These are phyloP conservation scores for Fusarium lyarnte DNA, from an alignment of 2,329 filamentous ascomycete species.

Conservation along the genomic window DNA sequence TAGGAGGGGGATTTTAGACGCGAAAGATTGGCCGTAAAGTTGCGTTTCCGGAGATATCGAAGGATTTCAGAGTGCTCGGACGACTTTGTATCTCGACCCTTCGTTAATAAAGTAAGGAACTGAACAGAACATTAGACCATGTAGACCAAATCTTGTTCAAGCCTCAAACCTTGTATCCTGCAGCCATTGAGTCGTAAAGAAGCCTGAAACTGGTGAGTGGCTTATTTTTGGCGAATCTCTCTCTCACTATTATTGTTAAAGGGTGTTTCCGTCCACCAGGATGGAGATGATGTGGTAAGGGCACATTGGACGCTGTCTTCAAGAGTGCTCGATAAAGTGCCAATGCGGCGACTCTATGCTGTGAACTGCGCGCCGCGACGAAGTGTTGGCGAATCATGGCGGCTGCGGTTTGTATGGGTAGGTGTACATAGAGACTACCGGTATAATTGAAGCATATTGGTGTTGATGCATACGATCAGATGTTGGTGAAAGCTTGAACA, in stretches of 20 bases:
- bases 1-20: constrained; percentile 18
- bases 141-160: neutral
- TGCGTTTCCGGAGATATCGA: constrained; percentile 50
- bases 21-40: constrained; percentile 32
- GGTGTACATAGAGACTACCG: neutral
- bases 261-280: constrained; percentile 50
- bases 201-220: constrained; percentile 67
- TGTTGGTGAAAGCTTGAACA: neutral
- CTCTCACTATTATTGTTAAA: constrained; percentile 67
- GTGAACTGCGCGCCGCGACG: constrained; percentile 60
- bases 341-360: constrained; percentile 67
- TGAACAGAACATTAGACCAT: constrained; percentile 30
- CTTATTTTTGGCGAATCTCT: constrained; percentile 69
- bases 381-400: constrained; percentile 49
- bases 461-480: neutral
- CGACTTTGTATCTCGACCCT: constrained; percentile 50
- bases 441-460: constrained; percentile 18
- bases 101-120: constrained; percentile 55
- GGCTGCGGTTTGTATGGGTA: neutral
- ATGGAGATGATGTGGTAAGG: constrained; percentile 58
- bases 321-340: constrained; percentile 79
- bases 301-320: constrained; percentile 62
- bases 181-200: constrained; percentile 68
- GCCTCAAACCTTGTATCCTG: constrained; percentile 70
- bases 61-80: constrained; percentile 55